phyloP scores from a whole-genome alignment of 768 basidiomycete species.

The Cystobasidium tubakii region DNA sequence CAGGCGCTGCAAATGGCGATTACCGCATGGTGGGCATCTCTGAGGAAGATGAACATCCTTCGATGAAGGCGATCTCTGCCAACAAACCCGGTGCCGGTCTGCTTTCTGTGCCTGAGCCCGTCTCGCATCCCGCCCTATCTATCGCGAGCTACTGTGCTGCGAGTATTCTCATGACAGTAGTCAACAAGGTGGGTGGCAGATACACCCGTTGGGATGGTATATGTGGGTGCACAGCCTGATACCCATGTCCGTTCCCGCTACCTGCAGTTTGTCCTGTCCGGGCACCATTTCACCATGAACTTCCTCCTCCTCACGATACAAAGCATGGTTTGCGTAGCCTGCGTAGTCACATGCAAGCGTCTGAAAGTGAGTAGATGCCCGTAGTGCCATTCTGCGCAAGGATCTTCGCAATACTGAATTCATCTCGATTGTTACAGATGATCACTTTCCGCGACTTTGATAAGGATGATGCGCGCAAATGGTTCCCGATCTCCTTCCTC shows the following conservation, averaged over 20 bases:
- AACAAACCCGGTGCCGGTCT: conserved; percentile 7
- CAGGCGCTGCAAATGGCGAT: background rate
- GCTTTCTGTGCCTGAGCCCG: background rate
- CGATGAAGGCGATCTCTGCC: background rate
- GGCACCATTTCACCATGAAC: conserved; percentile 88
- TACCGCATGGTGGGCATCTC: conserved; percentile 14
- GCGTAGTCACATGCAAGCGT: conserved; percentile 68
- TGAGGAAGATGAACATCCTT: background rate
- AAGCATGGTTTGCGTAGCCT: conserved; percentile 73
- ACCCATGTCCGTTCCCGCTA: too few relatives aligned
- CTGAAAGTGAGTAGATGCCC: conserved; percentile 53
- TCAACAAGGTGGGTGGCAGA: conserved; percentile 86
- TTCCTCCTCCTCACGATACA: conserved; percentile 89
- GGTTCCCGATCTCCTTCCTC: conserved; percentile 90
- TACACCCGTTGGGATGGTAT: too few relatives aligned
- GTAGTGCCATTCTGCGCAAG: background rate
- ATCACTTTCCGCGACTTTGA: conserved; percentile 83
- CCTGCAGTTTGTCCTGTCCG: conserved; percentile 84
- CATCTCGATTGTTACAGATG: conserved; percentile 48
- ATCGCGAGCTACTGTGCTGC: conserved; percentile 84
- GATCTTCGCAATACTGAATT: background rate
- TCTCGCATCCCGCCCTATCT: conserved; percentile 53
- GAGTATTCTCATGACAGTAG: conserved; percentile 91
- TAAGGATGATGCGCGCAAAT: conserved; percentile 72
- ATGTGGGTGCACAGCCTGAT: too few relatives aligned